Percentiles rank a stretch among this genome's conserved stretches.
Conservation (phyloP, 257 asterid genomes). For the Knoxia roxburghii region DNA sequence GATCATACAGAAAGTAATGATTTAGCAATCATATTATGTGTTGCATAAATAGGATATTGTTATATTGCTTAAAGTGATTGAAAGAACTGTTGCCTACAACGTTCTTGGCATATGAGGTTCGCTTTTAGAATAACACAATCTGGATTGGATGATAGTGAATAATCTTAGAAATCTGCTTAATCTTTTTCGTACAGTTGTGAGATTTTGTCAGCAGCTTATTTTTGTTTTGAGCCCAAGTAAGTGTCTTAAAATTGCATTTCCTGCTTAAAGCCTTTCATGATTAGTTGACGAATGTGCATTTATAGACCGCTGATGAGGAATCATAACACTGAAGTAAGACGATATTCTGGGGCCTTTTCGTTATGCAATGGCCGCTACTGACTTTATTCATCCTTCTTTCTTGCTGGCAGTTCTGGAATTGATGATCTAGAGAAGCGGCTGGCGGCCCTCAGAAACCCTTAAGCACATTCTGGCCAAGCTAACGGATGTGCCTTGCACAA, state of each 20-base stretch:
- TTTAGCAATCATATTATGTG: not conserved
- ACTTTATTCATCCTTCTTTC: too few relatives aligned
- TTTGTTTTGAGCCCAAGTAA: not conserved
- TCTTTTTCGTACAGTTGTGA: not conserved
- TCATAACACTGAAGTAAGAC: not conserved
- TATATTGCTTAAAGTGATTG: not conserved
- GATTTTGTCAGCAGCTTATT: not conserved
- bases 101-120: not conserved
- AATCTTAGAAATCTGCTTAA: not conserved
- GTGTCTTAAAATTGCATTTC: not conserved
- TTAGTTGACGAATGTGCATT: not conserved
- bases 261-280: not conserved
- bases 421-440: conserved; percentile 74
- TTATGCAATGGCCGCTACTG: not conserved
- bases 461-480: conserved; percentile 14
- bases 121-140: not conserved
- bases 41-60: too few relatives aligned
- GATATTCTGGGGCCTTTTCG: not conserved
- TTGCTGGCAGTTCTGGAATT: conserved; percentile 45
- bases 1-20: not conserved
- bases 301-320: not conserved
- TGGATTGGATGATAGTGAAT: not conserved
- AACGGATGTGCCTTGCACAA: not conserved
- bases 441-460: conserved; percentile 84
- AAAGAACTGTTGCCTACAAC: not conserved